Evolutionary conservation across 116 monocot species (phyloP).

Genomic region (Dioscorea cayenensis): DNA sequence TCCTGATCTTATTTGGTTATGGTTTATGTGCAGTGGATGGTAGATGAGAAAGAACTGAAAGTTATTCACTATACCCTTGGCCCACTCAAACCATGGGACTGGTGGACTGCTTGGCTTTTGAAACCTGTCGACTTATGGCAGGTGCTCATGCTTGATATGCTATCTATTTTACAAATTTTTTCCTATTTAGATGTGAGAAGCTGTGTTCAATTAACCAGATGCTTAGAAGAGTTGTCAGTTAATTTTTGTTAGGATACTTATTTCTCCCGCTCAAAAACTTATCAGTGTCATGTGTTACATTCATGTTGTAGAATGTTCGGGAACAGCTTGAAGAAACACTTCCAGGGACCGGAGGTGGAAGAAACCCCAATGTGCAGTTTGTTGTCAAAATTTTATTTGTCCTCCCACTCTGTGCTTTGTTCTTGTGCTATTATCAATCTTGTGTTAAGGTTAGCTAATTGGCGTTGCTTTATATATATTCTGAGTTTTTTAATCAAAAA

Average conservation of each 20-base stretch:
- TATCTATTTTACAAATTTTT: conserved; percentile 6
- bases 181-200: not conserved
- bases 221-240: not conserved
- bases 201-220: not conserved
- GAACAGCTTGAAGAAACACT: conserved; percentile 72
- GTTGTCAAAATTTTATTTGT: conserved; percentile 55
- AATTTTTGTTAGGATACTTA: not conserved
- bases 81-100: conserved; percentile 98
- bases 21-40: conserved; percentile 82
- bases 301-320: conserved; percentile 49
- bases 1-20: conserved; percentile 11
- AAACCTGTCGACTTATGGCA: conserved; percentile 99
- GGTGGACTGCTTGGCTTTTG: conserved; percentile 97
- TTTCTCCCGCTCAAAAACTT: not conserved
- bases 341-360: conserved; percentile 90
- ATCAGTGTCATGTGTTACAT: not conserved
- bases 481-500: not conserved
- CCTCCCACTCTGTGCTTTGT: conserved; percentile 50
- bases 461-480: not conserved
- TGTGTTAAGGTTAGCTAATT: conserved; percentile 47
- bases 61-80: conserved; percentile 96
- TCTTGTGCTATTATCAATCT: conserved; percentile 54
- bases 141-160: conserved; percentile 26
- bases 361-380: conserved; percentile 49
- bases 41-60: conserved; percentile 86